Evolutionary conservation across 306 rosid species (phyloP).

Genomic region (Hylodesmum podocarpum): DNA sequence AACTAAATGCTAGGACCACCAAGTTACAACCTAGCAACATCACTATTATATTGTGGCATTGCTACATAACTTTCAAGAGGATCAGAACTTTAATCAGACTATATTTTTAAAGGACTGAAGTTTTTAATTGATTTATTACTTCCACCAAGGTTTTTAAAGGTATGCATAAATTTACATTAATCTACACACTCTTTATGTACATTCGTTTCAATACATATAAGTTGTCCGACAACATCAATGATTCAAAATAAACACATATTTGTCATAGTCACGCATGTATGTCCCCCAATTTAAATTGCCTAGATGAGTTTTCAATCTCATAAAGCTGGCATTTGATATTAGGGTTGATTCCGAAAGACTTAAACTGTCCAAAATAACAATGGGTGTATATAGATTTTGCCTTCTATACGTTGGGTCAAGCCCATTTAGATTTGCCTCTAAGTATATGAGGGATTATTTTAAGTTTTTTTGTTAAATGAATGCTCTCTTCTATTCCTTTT

Average conservation of each 20-base stretch:
- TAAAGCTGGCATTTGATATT: neutral
- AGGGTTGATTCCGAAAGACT: neutral
- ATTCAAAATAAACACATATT: neutral
- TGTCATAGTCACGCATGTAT: neutral
- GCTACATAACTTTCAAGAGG: neutral
- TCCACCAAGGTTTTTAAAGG: neutral
- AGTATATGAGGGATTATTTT: neutral
- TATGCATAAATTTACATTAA: neutral
- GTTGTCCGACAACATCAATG: neutral
- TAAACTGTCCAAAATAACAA: neutral
- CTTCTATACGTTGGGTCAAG: neutral
- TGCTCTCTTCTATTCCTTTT: neutral
- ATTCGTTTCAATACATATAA: neutral
- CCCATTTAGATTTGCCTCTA: neutral
- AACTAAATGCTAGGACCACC: no score
- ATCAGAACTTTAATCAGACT: neutral
- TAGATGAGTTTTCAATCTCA: neutral
- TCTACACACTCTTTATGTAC: neutral
- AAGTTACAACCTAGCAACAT: neutral
- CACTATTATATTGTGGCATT: neutral
- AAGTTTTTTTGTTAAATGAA: neutral
- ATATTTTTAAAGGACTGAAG: neutral
- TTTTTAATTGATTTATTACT: neutral
- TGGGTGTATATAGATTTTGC: neutral
- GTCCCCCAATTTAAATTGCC: neutral